Percentiles rank a stretch among this genome's conserved stretches.
phyloP scores from a whole-genome alignment of 345 rosid genomes.

The Eucalyptus microcorys region DNA sequence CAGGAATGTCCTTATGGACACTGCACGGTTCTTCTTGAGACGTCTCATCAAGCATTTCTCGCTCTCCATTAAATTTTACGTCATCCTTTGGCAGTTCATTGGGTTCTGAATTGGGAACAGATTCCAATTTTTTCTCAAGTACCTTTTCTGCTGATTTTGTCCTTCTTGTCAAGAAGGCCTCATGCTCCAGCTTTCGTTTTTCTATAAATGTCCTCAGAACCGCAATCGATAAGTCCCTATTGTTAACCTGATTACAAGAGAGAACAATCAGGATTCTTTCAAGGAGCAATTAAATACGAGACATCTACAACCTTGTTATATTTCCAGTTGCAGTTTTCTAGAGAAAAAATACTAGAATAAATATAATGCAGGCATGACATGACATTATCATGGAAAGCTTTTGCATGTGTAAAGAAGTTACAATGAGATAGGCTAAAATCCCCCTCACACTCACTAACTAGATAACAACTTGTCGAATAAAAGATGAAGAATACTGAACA shows the following conservation, averaged over 20 bases:
- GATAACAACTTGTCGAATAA: background rate
- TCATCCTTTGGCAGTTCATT: constrained; percentile 3
- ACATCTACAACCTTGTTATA: background rate
- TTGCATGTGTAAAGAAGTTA: background rate
- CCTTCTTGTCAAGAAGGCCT: constrained; percentile 39
- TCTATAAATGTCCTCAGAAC: constrained; percentile 70
- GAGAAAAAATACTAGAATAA: background rate
- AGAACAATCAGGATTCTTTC: background rate
- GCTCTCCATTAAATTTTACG: constrained; percentile 29
- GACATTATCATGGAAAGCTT: background rate
- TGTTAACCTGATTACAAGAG: constrained; percentile 53
- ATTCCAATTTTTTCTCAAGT: constrained; percentile 18
- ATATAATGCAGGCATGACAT: background rate
- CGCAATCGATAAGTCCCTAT: constrained; percentile 87
- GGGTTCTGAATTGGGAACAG: constrained; percentile 19
- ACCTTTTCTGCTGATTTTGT: constrained; percentile 22
- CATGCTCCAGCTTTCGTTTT: constrained; percentile 63
- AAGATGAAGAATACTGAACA: background rate
- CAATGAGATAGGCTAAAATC: background rate
- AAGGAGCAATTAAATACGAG: background rate
- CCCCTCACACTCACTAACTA: background rate
- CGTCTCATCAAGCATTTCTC: constrained; percentile 20
- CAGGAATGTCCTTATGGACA: constrained; percentile 27
- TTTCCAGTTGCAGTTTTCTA: background rate
- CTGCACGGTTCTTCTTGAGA: constrained; percentile 25